Evolutionary conservation across 805 yeast genomes (phyloP), one percentile per base, ranked within the genome.

Genomic region (Cyberlindnera veronae): DNA sequence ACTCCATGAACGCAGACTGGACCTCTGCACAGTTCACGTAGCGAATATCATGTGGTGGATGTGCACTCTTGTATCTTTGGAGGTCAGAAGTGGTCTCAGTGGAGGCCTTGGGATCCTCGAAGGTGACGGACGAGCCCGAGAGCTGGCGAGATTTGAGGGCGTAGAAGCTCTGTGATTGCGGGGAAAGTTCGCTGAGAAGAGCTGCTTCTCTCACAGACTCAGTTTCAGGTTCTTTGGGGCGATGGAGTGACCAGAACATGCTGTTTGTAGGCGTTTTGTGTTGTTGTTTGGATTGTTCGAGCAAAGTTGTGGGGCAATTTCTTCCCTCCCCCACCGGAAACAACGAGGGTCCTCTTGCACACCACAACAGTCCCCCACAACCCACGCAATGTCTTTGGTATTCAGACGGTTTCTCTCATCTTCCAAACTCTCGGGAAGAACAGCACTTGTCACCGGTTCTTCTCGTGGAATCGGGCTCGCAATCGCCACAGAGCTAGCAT

Each of bases 381-480:
- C 15, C 3, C 26, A n/a, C 10, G 5, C 18, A 28, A 34, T 34
- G 43, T 16, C 36, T 13, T 31, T 29, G 21, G 26, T n/a, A 15
- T n/a, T n/a, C n/a, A n/a, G n/a, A n/a, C n/a, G n/a, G n/a, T n/a
- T n/a, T n/a, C n/a, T n/a, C n/a, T n/a, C n/a, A n/a, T n/a, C n/a
- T n/a, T n/a, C n/a, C n/a, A n/a, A n/a, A n/a, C n/a, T n/a, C n/a
- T n/a, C 22, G 4, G 63, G 62, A 3, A 56, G 53, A 41, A 67
- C 68, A n/a, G 81, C 80, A 0, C 48, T 77, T 5, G 60, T 82
- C 2, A 81, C 88, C 0, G 93, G 93, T 1, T 89, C 82, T 0
- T 78, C 89, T 0, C 62, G 72, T 32, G 91, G 93, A 0, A 63
- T 84, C 12, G 93, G 93, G 0, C 61, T 67, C 4, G 69, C 70